Conservation (phyloP, 2,329 filamentous ascomycete species). For the Aspergillus fumigatus region DNA sequence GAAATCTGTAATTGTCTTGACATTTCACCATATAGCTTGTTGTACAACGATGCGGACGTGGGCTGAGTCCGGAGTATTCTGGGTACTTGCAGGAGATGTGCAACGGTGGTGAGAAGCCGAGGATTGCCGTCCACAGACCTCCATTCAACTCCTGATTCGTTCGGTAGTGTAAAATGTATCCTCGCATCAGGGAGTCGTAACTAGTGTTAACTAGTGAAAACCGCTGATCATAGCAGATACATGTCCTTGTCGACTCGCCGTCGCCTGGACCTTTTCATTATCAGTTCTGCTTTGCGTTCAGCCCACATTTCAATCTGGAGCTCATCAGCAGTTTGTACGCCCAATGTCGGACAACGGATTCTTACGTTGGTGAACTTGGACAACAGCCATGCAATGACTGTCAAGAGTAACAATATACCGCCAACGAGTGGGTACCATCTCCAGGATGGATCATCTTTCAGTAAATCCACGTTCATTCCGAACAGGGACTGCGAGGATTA, state of each 20-base stretch:
- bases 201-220: background rate
- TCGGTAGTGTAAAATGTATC: too few relatives aligned
- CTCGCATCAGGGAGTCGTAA: background rate
- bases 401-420: conserved; percentile 4
- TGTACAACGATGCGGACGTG: too few relatives aligned
- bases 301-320: background rate
- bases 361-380: conserved; percentile 11
- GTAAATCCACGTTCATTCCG: conserved; percentile 13
- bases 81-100: too few relatives aligned
- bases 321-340: background rate
- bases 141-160: too few relatives aligned
- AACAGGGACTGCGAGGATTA: conserved; percentile 9
- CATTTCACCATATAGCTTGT: background rate
- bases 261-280: background rate
- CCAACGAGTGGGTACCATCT: conserved; percentile 10
- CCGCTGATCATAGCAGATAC: background rate
- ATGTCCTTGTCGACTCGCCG: background rate
- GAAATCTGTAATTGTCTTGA: background rate
- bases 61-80: too few relatives aligned
- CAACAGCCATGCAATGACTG: conserved; percentile 5
- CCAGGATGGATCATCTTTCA: conserved; percentile 8
- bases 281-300: background rate
- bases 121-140: too few relatives aligned
- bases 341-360: background rate
- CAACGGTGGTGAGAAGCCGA: too few relatives aligned